Base-by-base conservation (phyloP, 2,329 filamentous ascomycete genomes). In the Epichloe festucae region DNA sequence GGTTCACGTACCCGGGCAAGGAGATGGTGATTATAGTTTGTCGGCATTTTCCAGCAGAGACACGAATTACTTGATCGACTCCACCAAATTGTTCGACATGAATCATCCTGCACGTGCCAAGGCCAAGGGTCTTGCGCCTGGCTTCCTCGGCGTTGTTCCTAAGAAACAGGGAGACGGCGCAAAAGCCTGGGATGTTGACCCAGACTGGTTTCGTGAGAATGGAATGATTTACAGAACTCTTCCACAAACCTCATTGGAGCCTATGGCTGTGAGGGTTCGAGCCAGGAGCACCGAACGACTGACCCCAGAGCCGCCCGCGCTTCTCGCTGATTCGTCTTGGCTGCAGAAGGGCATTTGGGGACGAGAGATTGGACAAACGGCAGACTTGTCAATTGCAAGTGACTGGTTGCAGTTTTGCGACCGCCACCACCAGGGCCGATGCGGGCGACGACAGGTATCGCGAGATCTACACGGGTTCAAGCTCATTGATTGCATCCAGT, bases 401-500 rank as follows among this genome's bases (percentile, higher is more conserved):
- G 62, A 66, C 15, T 67, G 65, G 65, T 46, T 67, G 19, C 60
- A 61, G 17, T 67, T 66, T 49, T 67, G 65, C 53, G 62, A 66
- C 48, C 59, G 56, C 4, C 61, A 66, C 27, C 65, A 67, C 50
- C 60, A 61, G 40, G 63, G 60, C 19, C 61, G 65, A 50, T 67
- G 65, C 49, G 62, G 62, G 6, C 56, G 64, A 43, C 59, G 54
- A 19, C 61, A 57, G 0, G 50, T 62, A 5, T 53, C 49, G 3
- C 50, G 52, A 0, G 60, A 65, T 40, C 56, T 67, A 43, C 55
- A 61, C 0, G 65, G 60, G 2, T 67, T 67, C 39, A 62, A 60
- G 12, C 60, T 67, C 2, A 58, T 67, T 1, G 65, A 67, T 49
- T 67, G 65, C n/a, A 49, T 57, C 6, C 60, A 61, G 50, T 61